phyloP scores from a whole-genome alignment of 257 asterid species.

The Salvia splendens region DNA sequence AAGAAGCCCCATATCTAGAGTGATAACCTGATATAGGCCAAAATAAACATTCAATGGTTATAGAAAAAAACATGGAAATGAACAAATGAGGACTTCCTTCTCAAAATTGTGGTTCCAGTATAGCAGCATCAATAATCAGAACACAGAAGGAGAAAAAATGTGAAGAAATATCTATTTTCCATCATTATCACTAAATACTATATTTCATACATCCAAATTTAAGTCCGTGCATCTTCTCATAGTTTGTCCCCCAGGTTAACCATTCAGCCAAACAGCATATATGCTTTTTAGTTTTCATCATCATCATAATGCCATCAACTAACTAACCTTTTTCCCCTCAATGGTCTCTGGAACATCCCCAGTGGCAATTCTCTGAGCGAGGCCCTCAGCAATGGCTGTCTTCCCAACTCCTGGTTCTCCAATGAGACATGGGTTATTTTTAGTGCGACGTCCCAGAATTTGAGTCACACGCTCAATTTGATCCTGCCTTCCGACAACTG shows the following conservation, averaged over 20 bases:
- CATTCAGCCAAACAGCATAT: not conserved
- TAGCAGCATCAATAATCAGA: not conserved
- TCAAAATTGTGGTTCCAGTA: slow-evolving; percentile 13
- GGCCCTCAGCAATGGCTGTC: slow-evolving; percentile 99
- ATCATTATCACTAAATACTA: not conserved
- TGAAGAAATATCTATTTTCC: not conserved
- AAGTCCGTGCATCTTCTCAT: not conserved
- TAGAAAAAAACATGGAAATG: not conserved
- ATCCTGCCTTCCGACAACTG: slow-evolving; percentile 89
- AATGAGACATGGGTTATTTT: slow-evolving; percentile 95
- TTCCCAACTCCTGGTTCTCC: slow-evolving; percentile 99
- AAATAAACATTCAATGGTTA: slow-evolving; percentile 17
- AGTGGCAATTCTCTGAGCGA: slow-evolving; percentile 90
- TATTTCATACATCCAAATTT: not conserved
- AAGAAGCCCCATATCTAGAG: slow-evolving; percentile 92
- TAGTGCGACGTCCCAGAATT: slow-evolving; percentile 94
- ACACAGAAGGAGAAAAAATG: not conserved
- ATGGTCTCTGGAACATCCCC: slow-evolving; percentile 99
- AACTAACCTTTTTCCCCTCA: slow-evolving; percentile 88
- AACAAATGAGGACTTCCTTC: not conserved
- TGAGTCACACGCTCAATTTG: slow-evolving; percentile 98
- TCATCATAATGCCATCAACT: slow-evolving; percentile 11
- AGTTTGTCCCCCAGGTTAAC: not conserved
- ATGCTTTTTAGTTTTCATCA: not conserved
- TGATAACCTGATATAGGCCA: slow-evolving; percentile 66